Evolutionary conservation across 169 alveolate species (phyloP).

Genomic region (Cryptosporidium andersoni): DNA sequence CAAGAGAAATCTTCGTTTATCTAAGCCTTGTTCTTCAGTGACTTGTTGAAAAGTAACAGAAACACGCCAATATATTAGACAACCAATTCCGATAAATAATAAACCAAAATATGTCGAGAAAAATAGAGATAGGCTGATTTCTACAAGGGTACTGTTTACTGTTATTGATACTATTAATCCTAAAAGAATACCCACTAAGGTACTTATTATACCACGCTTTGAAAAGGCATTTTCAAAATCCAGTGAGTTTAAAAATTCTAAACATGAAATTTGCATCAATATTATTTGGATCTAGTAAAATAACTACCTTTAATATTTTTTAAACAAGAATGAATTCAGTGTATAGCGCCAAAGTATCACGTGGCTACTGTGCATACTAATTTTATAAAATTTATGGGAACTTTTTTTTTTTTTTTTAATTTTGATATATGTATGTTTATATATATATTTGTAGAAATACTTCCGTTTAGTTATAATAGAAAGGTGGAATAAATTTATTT

Average conservation of each 20-base stretch:
- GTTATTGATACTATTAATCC: conserved; percentile 89
- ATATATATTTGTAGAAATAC: too few relatives aligned
- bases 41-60: conserved; percentile 71
- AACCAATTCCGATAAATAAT: conserved; percentile 87
- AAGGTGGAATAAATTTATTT: too few relatives aligned
- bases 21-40: conserved; percentile 58
- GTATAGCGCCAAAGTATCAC: not conserved
- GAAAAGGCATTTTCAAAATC: conserved; percentile 45
- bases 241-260: conserved; percentile 19
- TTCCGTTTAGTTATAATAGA: too few relatives aligned
- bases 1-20: conserved; percentile 66
- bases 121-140: conserved; percentile 88
- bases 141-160: conserved; percentile 91
- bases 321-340: conserved; percentile 1
- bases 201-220: conserved; percentile 73
- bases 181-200: conserved; percentile 84
- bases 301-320: not conserved
- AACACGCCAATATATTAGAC: conserved; percentile 87
- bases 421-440: too few relatives aligned
- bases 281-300: not conserved
- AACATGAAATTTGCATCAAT: conserved; percentile 27
- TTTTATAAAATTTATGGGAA: too few relatives aligned
- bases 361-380: too few relatives aligned
- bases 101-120: conserved; percentile 91
- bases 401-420: too few relatives aligned